These are phyloP conservation scores for Russula griseocarnosa DNA, from an alignment of 768 basidiomycete species.

Conservation along the genomic window DNA sequence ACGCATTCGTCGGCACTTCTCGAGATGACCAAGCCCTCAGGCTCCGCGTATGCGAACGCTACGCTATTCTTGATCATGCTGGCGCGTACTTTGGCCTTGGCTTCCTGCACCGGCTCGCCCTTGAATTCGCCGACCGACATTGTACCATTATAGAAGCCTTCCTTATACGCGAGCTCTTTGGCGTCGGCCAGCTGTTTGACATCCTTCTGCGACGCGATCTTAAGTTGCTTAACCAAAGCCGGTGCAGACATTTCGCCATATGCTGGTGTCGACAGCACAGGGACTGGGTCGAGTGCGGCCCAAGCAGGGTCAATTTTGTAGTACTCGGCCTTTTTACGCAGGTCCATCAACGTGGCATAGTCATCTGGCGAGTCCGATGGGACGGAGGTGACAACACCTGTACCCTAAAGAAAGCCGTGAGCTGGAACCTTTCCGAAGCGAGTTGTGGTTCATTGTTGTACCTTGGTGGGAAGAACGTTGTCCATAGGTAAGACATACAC, in stretches of 20 bases:
- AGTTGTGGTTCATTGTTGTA: slow-evolving; percentile 53
- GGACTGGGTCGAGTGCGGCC: slow-evolving; percentile 79
- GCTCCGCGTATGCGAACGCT: slow-evolving; percentile 92
- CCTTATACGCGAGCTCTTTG: slow-evolving; percentile 97
- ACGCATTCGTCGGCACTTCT: slow-evolving; percentile 96
- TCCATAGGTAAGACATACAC: slow-evolving; percentile 99
- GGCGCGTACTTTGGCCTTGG: slow-evolving; percentile 84
- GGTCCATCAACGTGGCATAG: slow-evolving; percentile 81
- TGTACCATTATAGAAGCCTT: slow-evolving; percentile 92
- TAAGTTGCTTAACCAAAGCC: slow-evolving; percentile 77
- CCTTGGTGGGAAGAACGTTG: slow-evolving; percentile 91
- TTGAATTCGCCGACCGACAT: slow-evolving; percentile 92
- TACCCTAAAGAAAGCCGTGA: slow-evolving; percentile 53
- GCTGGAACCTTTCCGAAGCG: neutral
- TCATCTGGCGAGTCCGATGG: slow-evolving; percentile 99
- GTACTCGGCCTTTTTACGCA: slow-evolving; percentile 93
- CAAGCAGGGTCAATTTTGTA: slow-evolving; percentile 92
- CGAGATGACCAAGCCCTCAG: slow-evolving; percentile 85
- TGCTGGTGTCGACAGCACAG: slow-evolving; percentile 84
- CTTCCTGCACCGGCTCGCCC: slow-evolving; percentile 83
- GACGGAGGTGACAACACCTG: slow-evolving; percentile 96
- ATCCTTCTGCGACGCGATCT: slow-evolving; percentile 95
- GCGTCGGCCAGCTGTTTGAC: slow-evolving; percentile 90
- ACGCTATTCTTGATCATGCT: slow-evolving; percentile 72
- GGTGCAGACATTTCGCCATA: slow-evolving; percentile 91